These are phyloP conservation scores for Hanseniaspora occidentalis DNA, from an alignment of 805 yeast genomes.

Conservation along the genomic window DNA sequence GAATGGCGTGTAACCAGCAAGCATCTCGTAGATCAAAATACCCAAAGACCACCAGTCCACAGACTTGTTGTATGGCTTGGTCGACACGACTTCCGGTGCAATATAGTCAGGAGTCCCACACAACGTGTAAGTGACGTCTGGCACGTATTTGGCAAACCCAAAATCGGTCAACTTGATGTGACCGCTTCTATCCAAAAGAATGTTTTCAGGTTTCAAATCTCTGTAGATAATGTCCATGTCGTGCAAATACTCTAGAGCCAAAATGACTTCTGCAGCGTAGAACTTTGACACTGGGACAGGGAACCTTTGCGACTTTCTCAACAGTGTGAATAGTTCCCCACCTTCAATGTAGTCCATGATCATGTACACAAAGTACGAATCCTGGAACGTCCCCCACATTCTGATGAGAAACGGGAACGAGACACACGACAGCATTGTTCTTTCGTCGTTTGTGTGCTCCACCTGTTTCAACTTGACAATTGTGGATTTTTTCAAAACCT, in stretches of 20 bases:
- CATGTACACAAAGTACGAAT: conserved; percentile 72
- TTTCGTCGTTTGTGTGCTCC: conserved; percentile 91
- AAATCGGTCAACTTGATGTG: conserved; percentile 88
- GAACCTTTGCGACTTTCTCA: conserved; percentile 80
- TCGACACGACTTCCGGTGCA: conserved; percentile 91
- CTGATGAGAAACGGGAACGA: conserved; percentile 85
- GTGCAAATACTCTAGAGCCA: conserved; percentile 83
- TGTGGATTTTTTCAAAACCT: conserved; percentile 74
- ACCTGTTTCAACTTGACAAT: conserved; percentile 89
- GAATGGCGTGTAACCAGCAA: conserved; percentile 90
- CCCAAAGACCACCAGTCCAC: conserved; percentile 99
- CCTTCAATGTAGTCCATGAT: conserved; percentile 97
- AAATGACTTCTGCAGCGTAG: conserved; percentile 80
- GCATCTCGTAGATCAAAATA: conserved; percentile 83
- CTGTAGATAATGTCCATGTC: conserved; percentile 77
- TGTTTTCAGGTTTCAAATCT: conserved; percentile 89
- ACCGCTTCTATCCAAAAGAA: conserved; percentile 75
- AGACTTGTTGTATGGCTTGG: conserved; percentile 87
- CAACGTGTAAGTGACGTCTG: conserved; percentile 82
- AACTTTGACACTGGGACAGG: conserved; percentile 95
- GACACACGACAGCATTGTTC: conserved; percentile 74
- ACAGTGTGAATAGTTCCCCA: conserved; percentile 77
- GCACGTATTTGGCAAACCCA: conserved; percentile 90
- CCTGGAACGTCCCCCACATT: conserved; percentile 97
- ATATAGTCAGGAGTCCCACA: conserved; percentile 96